Conservation (phyloP, 306 rosid genomes). For the Lathyrus aphaca region DNA sequence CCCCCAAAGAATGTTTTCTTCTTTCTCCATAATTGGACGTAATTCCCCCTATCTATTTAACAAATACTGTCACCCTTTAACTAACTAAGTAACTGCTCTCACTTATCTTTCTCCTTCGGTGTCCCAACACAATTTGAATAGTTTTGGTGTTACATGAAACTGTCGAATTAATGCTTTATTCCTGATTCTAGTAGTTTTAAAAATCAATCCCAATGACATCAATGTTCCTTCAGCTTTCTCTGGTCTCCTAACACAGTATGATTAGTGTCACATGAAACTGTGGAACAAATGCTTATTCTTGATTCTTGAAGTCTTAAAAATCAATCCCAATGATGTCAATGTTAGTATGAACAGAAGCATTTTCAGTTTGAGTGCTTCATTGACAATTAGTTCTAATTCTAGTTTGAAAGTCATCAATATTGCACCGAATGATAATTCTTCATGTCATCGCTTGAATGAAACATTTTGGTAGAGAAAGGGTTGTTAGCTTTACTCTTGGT, state of each 20-base stretch:
- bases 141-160: constrained; percentile 12
- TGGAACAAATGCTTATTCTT: not conserved
- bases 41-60: not conserved
- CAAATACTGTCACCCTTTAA: not conserved
- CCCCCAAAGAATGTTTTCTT: not conserved
- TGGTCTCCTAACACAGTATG: not conserved
- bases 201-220: constrained; percentile 11
- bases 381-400: constrained; percentile 6
- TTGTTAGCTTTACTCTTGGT: too few relatives aligned
- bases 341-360: not conserved
- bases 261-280: constrained; percentile 13
- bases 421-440: not conserved
- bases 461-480: not conserved
- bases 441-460: not conserved
- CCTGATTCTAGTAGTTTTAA: not conserved
- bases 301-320: constrained; percentile 7
- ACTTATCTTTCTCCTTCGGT: not conserved
- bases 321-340: constrained; percentile 3
- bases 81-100: not conserved
- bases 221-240: not conserved
- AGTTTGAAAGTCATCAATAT: not conserved
- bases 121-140: not conserved
- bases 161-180: not conserved
- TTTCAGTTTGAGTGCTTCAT: constrained; percentile 1
- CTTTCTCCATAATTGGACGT: not conserved